Evolutionary conservation across 2,329 filamentous ascomycete species (phyloP).

Genomic region (Diplodia intermedia): DNA sequence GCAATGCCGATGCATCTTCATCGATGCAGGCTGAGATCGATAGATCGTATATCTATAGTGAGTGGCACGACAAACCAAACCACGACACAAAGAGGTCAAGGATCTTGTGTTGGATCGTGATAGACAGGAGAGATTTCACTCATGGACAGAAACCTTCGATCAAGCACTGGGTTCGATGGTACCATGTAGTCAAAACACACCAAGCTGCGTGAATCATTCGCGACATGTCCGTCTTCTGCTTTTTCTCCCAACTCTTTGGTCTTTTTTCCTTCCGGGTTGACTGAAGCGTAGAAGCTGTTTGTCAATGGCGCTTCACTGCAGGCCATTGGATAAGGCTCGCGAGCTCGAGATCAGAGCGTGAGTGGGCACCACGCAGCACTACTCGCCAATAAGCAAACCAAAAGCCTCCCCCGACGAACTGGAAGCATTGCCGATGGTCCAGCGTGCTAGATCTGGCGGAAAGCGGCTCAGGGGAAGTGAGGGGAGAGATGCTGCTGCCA

Average conservation of each 20-base stretch:
- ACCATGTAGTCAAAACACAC: constrained; percentile 7
- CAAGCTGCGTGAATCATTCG: neutral
- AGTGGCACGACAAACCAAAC: neutral
- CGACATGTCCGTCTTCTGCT: neutral
- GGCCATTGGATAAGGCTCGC: no score
- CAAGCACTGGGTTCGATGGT: constrained; percentile 1
- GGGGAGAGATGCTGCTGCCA: neutral
- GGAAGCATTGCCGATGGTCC: neutral
- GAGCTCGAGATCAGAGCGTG: no score
- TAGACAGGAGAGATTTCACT: neutral
- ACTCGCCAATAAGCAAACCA: neutral
- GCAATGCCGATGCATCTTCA: neutral
- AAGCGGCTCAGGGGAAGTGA: neutral
- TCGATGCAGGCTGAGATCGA: constrained; percentile 11
- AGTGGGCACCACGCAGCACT: neutral
- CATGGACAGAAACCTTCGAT: neutral
- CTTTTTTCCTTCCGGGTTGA: neutral
- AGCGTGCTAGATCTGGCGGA: neutral
- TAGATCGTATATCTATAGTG: neutral
- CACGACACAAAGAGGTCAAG: neutral
- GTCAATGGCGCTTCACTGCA: neutral
- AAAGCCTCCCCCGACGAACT: no score
- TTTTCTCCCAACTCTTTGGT: neutral
- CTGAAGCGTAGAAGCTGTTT: neutral
- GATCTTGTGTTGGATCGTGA: neutral